These are phyloP conservation scores for Pinus taeda DNA, from an alignment of 75 land plant genomes.

Conservation along the genomic window DNA sequence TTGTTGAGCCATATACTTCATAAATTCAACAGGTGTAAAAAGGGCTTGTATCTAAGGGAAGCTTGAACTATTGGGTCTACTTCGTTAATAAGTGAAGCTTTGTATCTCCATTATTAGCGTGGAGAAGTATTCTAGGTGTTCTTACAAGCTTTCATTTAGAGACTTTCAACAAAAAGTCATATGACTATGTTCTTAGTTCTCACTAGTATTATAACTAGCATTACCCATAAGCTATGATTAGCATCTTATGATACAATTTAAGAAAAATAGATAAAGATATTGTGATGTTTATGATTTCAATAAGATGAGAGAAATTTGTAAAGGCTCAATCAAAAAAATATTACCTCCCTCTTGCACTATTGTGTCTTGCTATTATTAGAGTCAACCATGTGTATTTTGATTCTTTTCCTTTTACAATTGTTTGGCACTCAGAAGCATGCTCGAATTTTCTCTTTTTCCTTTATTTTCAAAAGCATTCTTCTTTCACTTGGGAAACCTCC, in stretches of 20 bases:
- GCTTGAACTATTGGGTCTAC: no score
- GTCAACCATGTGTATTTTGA: slow-evolving; percentile 1
- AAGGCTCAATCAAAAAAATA: neutral
- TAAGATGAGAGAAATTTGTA: neutral
- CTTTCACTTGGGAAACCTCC: slow-evolving; percentile 10
- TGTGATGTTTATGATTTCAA: neutral
- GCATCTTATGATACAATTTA: neutral
- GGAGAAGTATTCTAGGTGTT: no score
- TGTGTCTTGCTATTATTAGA: slow-evolving; percentile 10
- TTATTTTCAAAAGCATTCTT: slow-evolving; percentile 18
- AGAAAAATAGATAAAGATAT: neutral
- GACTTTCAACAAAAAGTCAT: neutral
- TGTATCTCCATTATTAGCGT: no score
- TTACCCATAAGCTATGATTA: neutral
- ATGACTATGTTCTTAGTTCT: neutral
- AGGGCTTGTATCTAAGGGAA: no score
- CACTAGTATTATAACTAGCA: no score
- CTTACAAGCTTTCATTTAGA: no score
- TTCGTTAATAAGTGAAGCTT: no score
- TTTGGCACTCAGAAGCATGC: slow-evolving; percentile 17
- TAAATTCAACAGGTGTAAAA: no score
- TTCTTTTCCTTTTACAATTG: slow-evolving; percentile 5
- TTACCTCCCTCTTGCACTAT: slow-evolving; percentile 22
- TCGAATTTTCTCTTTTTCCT: slow-evolving; percentile 21
- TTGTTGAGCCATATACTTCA: no score